Conservation (phyloP, 2,329 filamentous ascomycete genomes). For the Trichoderma cornu-damae region DNA sequence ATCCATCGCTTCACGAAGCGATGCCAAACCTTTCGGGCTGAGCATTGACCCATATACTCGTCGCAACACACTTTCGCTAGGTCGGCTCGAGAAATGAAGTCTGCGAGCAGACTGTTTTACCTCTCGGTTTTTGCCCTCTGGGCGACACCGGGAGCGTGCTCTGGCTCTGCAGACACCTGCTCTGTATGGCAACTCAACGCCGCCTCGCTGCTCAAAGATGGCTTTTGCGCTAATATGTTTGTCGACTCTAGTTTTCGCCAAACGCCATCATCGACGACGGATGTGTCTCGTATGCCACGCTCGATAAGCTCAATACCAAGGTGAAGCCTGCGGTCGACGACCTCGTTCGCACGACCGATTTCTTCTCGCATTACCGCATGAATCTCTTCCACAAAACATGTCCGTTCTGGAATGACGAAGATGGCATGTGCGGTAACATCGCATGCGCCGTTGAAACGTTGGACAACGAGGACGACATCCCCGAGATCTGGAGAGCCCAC, state of each 20-base stretch:
- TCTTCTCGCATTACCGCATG: constrained; percentile 95
- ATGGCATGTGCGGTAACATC: constrained; percentile 93
- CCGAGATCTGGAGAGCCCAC: constrained; percentile 82
- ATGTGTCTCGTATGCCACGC: constrained; percentile 86
- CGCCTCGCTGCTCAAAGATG: background rate
- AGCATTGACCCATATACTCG: background rate
- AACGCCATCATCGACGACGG: constrained; percentile 87
- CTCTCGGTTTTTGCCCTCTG: constrained; percentile 53
- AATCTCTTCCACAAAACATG: constrained; percentile 93
- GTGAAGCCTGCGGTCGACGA: constrained; percentile 73
- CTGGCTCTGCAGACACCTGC: constrained; percentile 44
- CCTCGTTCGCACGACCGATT: constrained; percentile 83
- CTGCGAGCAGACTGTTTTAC: constrained; percentile 51
- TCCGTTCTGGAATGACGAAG: constrained; percentile 92
- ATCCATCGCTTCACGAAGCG: background rate
- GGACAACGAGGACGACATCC: constrained; percentile 92
- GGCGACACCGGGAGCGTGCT: constrained; percentile 45
- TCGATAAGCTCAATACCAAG: constrained; percentile 75
- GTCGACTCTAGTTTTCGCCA: constrained; percentile 66
- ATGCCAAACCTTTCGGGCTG: background rate
- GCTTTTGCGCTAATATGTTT: constrained; percentile 35
- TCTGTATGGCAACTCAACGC: constrained; percentile 40
- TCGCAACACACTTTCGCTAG: background rate
- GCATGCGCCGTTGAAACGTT: constrained; percentile 93
- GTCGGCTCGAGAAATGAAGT: constrained; percentile 40